These are phyloP conservation scores for Hygrophoropsis aurantiaca DNA, from an alignment of 768 basidiomycete species.

Conservation along the genomic window DNA sequence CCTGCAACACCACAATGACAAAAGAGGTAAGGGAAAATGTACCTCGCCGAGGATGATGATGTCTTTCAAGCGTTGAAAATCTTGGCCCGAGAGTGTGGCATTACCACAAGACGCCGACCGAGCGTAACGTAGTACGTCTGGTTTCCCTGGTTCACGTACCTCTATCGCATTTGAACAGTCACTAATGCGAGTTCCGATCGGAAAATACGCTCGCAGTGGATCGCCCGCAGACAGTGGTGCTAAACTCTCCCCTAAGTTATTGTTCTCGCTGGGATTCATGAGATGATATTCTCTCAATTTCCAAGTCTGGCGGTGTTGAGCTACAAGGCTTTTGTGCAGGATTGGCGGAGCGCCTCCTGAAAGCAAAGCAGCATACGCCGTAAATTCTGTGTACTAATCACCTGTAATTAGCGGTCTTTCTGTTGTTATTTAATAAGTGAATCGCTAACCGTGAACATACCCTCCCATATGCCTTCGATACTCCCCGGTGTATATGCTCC, in stretches of 20 bases:
- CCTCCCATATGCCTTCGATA: slow-evolving; percentile 80
- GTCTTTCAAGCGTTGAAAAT: slow-evolving; percentile 43
- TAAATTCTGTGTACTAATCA: slow-evolving; percentile 77
- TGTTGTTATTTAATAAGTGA: not conserved
- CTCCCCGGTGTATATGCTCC: slow-evolving; percentile 63
- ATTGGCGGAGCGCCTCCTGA: slow-evolving; percentile 62
- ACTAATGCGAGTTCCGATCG: slow-evolving; percentile 46
- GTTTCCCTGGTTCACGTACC: slow-evolving; percentile 43
- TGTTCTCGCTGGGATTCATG: slow-evolving; percentile 30
- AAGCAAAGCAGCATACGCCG: slow-evolving; percentile 77
- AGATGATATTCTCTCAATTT: slow-evolving; percentile 78
- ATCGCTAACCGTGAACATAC: slow-evolving; percentile 70
- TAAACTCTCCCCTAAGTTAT: slow-evolving; percentile 3
- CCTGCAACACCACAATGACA: not conserved
- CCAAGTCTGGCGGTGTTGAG: slow-evolving; percentile 90
- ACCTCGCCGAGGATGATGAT: slow-evolving; percentile 79
- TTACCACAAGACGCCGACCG: slow-evolving; percentile 29
- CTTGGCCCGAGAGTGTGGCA: slow-evolving; percentile 19
- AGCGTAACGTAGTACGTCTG: slow-evolving; percentile 27
- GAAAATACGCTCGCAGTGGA: slow-evolving; percentile 62
- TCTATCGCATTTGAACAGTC: slow-evolving; percentile 50
- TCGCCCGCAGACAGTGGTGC: slow-evolving; percentile 55
- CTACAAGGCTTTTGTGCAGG: slow-evolving; percentile 74
- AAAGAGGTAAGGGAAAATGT: slow-evolving; percentile 9
- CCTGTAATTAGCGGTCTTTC: not conserved